Evolutionary conservation across 306 rosid species (phyloP).

Genomic region (cucumber (Cucumis sativus)): Cucumber_9930_V3 NC_026655.2:18808001-18808500

Average conservation of each 20-base stretch:
- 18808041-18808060: slow-evolving; percentile 87
- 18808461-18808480: neutral
- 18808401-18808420: neutral
- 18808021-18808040: slow-evolving; percentile 80
- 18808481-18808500: neutral
- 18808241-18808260: neutral
- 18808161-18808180: slow-evolving; percentile 91
- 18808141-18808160: slow-evolving; percentile 98
- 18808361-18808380: neutral
- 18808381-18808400: neutral
- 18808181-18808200: slow-evolving; percentile 93
- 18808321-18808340: slow-evolving; percentile 81
- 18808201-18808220: slow-evolving; percentile 44
- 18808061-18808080: slow-evolving; percentile 90
- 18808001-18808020: slow-evolving; percentile 51
- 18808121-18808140: slow-evolving; percentile 91
- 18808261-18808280: slow-evolving; percentile 13
- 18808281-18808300: slow-evolving; percentile 89
- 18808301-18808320: slow-evolving; percentile 97
- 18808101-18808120: slow-evolving; percentile 86
- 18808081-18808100: slow-evolving; percentile 87
- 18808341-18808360: slow-evolving; percentile 51
- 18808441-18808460: slow-evolving; percentile 1
- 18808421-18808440: neutral
- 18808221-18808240: slow-evolving; percentile 10